These are phyloP conservation scores for Phytophthora podocarpi DNA, from an alignment of 352 stramenopile genomes.

Conservation along the genomic window DNA sequence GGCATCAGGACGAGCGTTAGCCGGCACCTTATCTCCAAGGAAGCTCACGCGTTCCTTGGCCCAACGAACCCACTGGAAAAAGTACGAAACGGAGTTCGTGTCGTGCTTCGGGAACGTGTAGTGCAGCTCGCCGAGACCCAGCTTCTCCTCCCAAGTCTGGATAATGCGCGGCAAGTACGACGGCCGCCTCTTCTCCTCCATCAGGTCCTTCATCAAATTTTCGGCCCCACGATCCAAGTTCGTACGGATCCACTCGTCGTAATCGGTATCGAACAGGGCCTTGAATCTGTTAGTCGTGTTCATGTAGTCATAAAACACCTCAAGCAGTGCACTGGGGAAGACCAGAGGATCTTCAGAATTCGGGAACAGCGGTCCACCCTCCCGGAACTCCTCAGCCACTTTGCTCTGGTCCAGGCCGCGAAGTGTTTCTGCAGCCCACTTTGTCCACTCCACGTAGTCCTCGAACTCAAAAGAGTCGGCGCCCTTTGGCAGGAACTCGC, in stretches of 20 bases:
- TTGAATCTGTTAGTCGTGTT: constrained; percentile 64
- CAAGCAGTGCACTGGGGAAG: constrained; percentile 71
- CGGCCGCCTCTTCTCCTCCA: constrained; percentile 41
- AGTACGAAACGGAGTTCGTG: constrained; percentile 68
- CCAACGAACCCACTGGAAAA: constrained; percentile 83
- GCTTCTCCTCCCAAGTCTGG: constrained; percentile 63
- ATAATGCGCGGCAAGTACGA: constrained; percentile 66
- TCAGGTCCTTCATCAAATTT: constrained; percentile 46
- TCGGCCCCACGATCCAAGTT: constrained; percentile 37
- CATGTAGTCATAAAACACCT: constrained; percentile 61
- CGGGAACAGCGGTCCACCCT: constrained; percentile 66
- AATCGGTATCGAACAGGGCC: constrained; percentile 57
- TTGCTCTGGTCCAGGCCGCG: constrained; percentile 42
- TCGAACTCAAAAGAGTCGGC: constrained; percentile 43
- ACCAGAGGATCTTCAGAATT: constrained; percentile 47
- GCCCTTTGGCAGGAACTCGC: constrained; percentile 67
- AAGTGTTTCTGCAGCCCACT: constrained; percentile 64
- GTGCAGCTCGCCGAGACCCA: constrained; percentile 54
- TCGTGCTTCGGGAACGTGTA: constrained; percentile 76
- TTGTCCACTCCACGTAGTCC: constrained; percentile 70
- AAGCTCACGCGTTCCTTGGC: constrained; percentile 78
- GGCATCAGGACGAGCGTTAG: constrained; percentile 45
- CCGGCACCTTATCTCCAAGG: constrained; percentile 55
- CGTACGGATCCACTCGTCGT: constrained; percentile 69
- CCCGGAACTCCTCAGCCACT: constrained; percentile 61